These are phyloP conservation scores for Scorias spongiosa DNA, from an alignment of 2,329 filamentous ascomycete genomes.

Conservation along the genomic window DNA sequence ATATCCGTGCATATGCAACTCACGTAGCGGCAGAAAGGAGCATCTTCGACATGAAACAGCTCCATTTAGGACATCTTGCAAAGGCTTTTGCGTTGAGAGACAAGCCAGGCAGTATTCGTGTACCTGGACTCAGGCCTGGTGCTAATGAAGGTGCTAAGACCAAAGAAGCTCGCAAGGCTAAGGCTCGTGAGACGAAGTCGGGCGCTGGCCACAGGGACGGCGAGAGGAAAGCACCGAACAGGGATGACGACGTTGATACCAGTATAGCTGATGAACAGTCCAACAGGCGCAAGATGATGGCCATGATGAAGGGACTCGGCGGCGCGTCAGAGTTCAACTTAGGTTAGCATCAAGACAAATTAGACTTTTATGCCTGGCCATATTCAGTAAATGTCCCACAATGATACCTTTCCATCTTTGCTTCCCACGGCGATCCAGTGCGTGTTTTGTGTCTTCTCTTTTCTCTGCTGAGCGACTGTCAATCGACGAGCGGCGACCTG, in stretches of 20 bases:
- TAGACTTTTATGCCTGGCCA: conserved; percentile 13
- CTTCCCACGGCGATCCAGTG: conserved; percentile 86
- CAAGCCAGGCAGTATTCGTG: conserved; percentile 62
- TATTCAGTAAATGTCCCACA: conserved; percentile 75
- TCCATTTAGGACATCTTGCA: conserved; percentile 84
- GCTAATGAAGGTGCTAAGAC: conserved; percentile 30
- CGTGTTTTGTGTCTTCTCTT: conserved; percentile 45
- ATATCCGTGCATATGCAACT: conserved; percentile 88
- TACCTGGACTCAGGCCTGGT: conserved; percentile 35
- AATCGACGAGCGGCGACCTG: conserved; percentile 4
- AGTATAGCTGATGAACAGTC: conserved; percentile 25
- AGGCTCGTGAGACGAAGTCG: conserved; percentile 16
- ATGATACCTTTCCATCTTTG: conserved; percentile 86
- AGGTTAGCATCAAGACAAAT: conserved; percentile 22
- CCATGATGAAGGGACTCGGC: conserved; percentile 36
- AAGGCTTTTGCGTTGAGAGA: conserved; percentile 89
- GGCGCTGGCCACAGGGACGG: conserved; percentile 14
- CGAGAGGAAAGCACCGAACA: conserved; percentile 16
- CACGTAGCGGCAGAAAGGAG: conserved; percentile 71
- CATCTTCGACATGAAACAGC: conserved; percentile 80
- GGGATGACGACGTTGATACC: conserved; percentile 14
- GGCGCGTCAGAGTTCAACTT: conserved; percentile 44
- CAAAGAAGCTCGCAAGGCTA: conserved; percentile 27
- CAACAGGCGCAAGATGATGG: conserved; percentile 38
- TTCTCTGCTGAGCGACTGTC: conserved; percentile 22